These are phyloP conservation scores for Marchantia paleacea DNA, from an alignment of 225 moss, liverwort and hornwort species.

Conservation along the genomic window DNA sequence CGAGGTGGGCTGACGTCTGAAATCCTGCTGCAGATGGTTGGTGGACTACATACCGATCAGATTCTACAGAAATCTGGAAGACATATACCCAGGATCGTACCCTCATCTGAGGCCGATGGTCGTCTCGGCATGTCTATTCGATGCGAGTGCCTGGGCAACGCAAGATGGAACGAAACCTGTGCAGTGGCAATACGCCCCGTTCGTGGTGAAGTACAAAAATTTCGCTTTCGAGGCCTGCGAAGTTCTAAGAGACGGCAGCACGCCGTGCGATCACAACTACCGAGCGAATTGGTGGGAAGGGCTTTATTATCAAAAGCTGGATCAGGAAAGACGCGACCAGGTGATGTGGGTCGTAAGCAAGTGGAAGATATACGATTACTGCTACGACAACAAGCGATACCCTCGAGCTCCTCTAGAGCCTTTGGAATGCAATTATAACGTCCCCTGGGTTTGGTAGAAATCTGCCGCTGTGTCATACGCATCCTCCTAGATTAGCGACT, in stretches of 20 bases:
- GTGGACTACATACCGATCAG: slow-evolving; percentile 51
- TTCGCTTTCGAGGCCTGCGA: slow-evolving; percentile 40
- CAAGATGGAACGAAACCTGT: slow-evolving; percentile 44
- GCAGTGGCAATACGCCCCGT: slow-evolving; percentile 41
- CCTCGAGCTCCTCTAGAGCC: slow-evolving; percentile 28
- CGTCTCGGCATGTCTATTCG: slow-evolving; percentile 40
- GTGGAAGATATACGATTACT: slow-evolving; percentile 53
- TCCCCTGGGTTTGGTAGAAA: slow-evolving; percentile 45
- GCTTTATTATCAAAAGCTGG: slow-evolving; percentile 32
- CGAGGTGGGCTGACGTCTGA: background rate
- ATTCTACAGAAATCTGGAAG: slow-evolving; percentile 40
- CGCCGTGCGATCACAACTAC: slow-evolving; percentile 28
- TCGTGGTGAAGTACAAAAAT: slow-evolving; percentile 33
- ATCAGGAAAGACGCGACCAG: slow-evolving; percentile 39
- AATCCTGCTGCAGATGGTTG: slow-evolving; percentile 36
- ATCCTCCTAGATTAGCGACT: background rate
- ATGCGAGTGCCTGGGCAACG: slow-evolving; percentile 49
- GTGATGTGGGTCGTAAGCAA: slow-evolving; percentile 48
- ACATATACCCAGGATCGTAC: slow-evolving; percentile 38
- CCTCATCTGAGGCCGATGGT: slow-evolving; percentile 38
- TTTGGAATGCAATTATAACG: slow-evolving; percentile 43
- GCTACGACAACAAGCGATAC: slow-evolving; percentile 46
- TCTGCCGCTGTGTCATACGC: too few relatives aligned
- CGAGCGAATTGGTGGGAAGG: slow-evolving; percentile 55
- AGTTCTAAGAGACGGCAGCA: slow-evolving; percentile 17